Percentiles rank a stretch among this genome's conserved stretches.
These are phyloP conservation scores for Thelonectria rubi DNA, from an alignment of 2,329 filamentous ascomycete genomes.

Conservation along the genomic window DNA sequence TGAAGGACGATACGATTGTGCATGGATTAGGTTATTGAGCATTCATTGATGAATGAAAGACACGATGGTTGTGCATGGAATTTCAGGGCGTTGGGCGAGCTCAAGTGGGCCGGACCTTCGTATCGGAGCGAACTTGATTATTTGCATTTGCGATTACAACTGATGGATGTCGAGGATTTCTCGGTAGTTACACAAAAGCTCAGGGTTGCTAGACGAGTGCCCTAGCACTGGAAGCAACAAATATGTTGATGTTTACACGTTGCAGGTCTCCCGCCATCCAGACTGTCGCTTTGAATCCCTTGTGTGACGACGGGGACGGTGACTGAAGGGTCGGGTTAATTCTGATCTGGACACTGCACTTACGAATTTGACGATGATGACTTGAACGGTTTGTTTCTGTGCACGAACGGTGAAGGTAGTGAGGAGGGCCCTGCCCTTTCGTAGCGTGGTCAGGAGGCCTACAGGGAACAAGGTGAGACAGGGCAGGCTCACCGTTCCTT, in stretches of 20 bases:
- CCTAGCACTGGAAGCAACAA: constrained; percentile 37
- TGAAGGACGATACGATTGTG: constrained; percentile 38
- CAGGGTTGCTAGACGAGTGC: constrained; percentile 39
- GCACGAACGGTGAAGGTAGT: background rate
- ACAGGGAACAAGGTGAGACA: constrained; percentile 12
- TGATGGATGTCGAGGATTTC: constrained; percentile 36
- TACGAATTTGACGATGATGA: background rate
- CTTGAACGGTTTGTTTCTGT: background rate
- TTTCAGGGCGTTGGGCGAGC: constrained; percentile 43
- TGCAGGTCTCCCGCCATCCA: constrained; percentile 18
- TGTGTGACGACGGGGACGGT: constrained; percentile 1
- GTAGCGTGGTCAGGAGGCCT: constrained; percentile 1
- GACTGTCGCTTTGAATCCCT: constrained; percentile 5
- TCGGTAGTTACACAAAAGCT: constrained; percentile 41
- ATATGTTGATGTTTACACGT: constrained; percentile 25
- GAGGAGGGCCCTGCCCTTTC: background rate
- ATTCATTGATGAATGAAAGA: constrained; percentile 31
- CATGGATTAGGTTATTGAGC: constrained; percentile 37
- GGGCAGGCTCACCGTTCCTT: constrained; percentile 4
- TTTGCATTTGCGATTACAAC: background rate
- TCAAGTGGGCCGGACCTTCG: constrained; percentile 44
- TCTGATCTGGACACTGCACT: background rate
- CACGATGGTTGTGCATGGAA: constrained; percentile 38
- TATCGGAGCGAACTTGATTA: constrained; percentile 37
- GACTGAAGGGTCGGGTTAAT: background rate